These are phyloP conservation scores for Sextonia rubra DNA, from an alignment of 164 flowering plant species.

Conservation along the genomic window DNA sequence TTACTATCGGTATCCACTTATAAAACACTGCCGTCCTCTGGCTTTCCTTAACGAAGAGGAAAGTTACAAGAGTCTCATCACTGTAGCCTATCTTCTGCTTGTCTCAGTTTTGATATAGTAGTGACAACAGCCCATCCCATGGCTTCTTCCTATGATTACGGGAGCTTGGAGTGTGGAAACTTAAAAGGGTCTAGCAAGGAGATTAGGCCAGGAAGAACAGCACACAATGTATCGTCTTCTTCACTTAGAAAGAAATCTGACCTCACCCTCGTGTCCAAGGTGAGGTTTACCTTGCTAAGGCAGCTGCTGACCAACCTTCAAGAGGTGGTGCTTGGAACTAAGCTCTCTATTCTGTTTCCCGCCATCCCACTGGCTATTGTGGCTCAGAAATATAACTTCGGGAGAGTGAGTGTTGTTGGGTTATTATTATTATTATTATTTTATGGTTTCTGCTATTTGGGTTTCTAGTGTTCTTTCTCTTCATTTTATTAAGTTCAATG, in stretches of 20 bases:
- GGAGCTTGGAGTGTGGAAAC: conserved; percentile 4
- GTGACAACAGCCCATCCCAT: not conserved
- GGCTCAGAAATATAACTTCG: conserved; percentile 30
- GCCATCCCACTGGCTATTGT: conserved; percentile 45
- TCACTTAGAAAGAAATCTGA: conserved; percentile 37
- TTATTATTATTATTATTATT: too few relatives aligned
- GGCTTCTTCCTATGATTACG: not conserved
- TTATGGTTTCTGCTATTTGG: not conserved
- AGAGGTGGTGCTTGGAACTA: conserved; percentile 52
- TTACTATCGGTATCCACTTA: too few relatives aligned
- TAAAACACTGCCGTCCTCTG: too few relatives aligned
- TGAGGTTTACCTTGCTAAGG: conserved; percentile 24
- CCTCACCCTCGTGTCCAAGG: conserved; percentile 21
- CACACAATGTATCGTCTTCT: conserved; percentile 34
- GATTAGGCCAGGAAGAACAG: conserved; percentile 15
- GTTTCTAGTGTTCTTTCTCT: not conserved
- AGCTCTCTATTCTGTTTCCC: conserved; percentile 47
- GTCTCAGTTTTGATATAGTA: not conserved
- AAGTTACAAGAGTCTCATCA: not conserved
- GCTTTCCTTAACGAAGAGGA: too few relatives aligned
- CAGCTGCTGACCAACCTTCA: conserved; percentile 33
- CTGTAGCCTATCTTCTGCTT: not conserved
- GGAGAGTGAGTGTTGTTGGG: conserved; percentile 30
- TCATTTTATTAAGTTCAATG: not conserved
- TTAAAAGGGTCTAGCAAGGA: conserved; percentile 14